Evolutionary conservation across 1,284 basidiomycete species (phyloP), one percentile per base, ranked within the genome.

Genomic region (Trichosporon coremiiforme): DNA sequence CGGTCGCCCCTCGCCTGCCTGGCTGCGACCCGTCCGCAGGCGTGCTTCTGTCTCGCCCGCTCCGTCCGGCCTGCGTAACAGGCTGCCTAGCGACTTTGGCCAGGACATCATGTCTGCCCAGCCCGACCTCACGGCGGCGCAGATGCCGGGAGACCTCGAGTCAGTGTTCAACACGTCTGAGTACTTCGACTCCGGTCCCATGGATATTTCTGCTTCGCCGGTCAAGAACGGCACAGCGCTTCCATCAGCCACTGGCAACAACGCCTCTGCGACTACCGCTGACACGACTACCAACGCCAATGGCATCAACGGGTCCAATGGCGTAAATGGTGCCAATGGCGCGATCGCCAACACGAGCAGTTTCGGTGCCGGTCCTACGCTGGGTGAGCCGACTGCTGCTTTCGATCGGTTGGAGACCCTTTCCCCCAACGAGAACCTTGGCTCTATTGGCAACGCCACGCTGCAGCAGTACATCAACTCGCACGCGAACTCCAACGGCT

Each of bases 21-120:
- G 93, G 93, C 88, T 94, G 68, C 88, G 92, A 41, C 93, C 93
- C 7, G 89, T 93, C 3, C 90, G 91, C 67, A 92, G 91, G 81
- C 77, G 81, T 9, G 72, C 78, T 15, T 79, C 80, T 0, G 74
- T 79, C 8, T 82, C 82, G 8, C 80, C 83, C 1, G 75, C 76
- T 8, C 76, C 75, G 4, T 70, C 68, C 75, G 78, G 50, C 80
- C 82, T 67, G 77, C 88, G 69, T 79, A 83, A 66, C 77, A 38
- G 76, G 87, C 36, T 85, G 86, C 66, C 85, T 63, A 68, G 53
- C 68, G 47, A 36, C 53, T 68, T 72, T 36, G 70, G 71, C 17
- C 73, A 73, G 50, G 76, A 77, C 68, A 75, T 77, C 66, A 75
- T 75, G 74, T 75, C 76, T 0, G 68, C 68, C 13, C 73, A 66